Conservation (phyloP, 2,329 filamentous ascomycete genomes). For the Pseudogymnoascus sp. region DNA sequence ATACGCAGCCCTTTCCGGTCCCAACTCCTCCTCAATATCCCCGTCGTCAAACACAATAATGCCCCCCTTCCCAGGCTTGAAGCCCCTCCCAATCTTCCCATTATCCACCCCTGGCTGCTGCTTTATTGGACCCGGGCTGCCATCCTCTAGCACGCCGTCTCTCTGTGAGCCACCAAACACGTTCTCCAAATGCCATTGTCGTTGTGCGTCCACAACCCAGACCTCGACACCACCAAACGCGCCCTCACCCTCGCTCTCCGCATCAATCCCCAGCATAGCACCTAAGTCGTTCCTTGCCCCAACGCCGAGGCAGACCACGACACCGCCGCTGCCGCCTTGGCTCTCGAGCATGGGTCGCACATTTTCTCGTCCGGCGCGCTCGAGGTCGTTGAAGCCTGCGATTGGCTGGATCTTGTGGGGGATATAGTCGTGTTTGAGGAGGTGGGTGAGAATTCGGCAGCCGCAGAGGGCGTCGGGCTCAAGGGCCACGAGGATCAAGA, state of each 20-base stretch:
- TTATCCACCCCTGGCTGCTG: conserved; percentile 60
- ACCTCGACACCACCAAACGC: conserved; percentile 80
- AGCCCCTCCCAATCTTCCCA: conserved; percentile 63
- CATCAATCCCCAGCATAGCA: conserved; percentile 66
- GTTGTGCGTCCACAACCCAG: conserved; percentile 85
- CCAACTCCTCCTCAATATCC: conserved; percentile 80
- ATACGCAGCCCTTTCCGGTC: conserved; percentile 70
- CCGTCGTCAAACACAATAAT: conserved; percentile 94
- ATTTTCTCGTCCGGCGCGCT: conserved; percentile 68
- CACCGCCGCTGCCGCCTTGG: conserved; percentile 74
- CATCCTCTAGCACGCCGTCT: conserved; percentile 42
- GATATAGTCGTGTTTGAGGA: conserved; percentile 97
- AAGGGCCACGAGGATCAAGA: conserved; percentile 84
- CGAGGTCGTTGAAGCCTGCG: conserved; percentile 82
- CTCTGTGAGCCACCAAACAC: conserved; percentile 66
- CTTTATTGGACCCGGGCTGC: conserved; percentile 34
- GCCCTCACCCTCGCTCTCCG: conserved; percentile 51
- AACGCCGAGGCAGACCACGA: conserved; percentile 87
- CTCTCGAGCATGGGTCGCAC: conserved; percentile 80
- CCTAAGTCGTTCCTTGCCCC: conserved; percentile 86
- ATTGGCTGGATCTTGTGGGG: conserved; percentile 96
- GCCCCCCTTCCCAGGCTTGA: conserved; percentile 73
- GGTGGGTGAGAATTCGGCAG: conserved; percentile 81
- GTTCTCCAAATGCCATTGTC: conserved; percentile 92
- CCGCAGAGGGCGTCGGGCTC: conserved; percentile 94